phyloP scores from a whole-genome alignment of 345 rosid genomes.

The Eutrema japonicum region DNA sequence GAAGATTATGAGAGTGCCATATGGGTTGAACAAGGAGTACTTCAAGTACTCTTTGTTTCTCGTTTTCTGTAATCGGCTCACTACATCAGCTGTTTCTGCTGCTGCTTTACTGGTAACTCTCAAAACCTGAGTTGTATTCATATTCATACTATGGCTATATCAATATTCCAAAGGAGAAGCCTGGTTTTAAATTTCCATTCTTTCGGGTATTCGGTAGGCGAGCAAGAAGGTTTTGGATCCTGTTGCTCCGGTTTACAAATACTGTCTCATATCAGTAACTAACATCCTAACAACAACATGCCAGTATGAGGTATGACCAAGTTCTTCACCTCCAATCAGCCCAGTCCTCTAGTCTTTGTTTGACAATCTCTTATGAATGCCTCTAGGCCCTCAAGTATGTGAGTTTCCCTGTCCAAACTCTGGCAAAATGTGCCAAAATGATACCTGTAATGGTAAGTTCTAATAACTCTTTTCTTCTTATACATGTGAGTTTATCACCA shows the following conservation, averaged over 20 bases:
- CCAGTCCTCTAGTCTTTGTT: neutral
- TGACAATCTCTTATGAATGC: constrained; percentile 26
- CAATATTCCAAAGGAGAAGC: neutral
- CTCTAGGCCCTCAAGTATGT: constrained; percentile 93
- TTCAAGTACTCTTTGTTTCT: constrained; percentile 84
- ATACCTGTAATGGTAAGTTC: constrained; percentile 91
- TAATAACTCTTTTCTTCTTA: neutral
- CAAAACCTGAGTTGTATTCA: neutral
- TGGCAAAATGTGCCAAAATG: constrained; percentile 98
- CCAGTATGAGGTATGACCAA: constrained; percentile 78
- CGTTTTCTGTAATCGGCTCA: constrained; percentile 86
- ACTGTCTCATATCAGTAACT: constrained; percentile 71
- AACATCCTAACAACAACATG: constrained; percentile 93
- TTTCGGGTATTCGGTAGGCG: constrained; percentile 50
- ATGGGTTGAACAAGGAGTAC: constrained; percentile 79
- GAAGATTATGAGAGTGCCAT: constrained; percentile 91
- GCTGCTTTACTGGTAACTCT: constrained; percentile 59
- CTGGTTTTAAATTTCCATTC: neutral
- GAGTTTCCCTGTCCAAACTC: constrained; percentile 93
- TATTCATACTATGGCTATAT: neutral
- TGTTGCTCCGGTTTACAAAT: constrained; percentile 89
- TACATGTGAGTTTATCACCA: constrained; percentile 1
- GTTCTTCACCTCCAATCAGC: neutral
- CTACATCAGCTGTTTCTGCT: constrained; percentile 88
- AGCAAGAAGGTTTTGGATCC: constrained; percentile 81